phyloP scores from a whole-genome alignment of 257 asterid species.

The Ocimum tenuiflorum region DNA sequence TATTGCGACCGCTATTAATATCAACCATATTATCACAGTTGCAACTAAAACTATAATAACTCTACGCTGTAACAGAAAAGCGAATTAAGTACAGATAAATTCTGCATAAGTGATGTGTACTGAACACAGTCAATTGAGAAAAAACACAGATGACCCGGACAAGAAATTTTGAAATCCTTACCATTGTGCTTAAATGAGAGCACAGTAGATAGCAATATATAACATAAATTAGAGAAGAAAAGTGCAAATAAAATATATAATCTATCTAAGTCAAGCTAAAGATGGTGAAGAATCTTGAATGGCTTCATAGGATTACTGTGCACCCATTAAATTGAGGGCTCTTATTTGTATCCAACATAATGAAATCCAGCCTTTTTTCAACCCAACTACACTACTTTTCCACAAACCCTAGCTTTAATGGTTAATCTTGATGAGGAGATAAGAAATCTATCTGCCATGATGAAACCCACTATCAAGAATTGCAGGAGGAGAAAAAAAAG shows the following conservation, averaged over 20 bases:
- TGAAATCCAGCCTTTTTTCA: conserved; percentile 7
- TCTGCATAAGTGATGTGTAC: not conserved
- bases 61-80: not conserved
- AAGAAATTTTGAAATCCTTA: not conserved
- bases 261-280: not conserved
- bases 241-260: not conserved
- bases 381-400: not conserved
- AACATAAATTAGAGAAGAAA: not conserved
- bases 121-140: not conserved
- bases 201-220: not conserved
- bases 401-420: conserved; percentile 32
- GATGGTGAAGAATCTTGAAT: conserved; percentile 12
- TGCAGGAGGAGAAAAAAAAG: not conserved
- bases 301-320: conserved; percentile 1
- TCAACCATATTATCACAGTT: not conserved
- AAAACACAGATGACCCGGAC: not conserved
- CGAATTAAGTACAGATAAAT: not conserved
- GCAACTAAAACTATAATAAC: not conserved
- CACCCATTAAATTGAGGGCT: conserved; percentile 5
- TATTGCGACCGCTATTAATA: not conserved
- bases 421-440: conserved; percentile 14
- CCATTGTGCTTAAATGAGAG: not conserved
- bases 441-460: conserved; percentile 13
- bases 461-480: conserved; percentile 8
- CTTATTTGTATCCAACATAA: conserved; percentile 16